Base-by-base conservation (phyloP, 495 filamentous ascomycete genomes). In the Neurospora sp. region DNA sequence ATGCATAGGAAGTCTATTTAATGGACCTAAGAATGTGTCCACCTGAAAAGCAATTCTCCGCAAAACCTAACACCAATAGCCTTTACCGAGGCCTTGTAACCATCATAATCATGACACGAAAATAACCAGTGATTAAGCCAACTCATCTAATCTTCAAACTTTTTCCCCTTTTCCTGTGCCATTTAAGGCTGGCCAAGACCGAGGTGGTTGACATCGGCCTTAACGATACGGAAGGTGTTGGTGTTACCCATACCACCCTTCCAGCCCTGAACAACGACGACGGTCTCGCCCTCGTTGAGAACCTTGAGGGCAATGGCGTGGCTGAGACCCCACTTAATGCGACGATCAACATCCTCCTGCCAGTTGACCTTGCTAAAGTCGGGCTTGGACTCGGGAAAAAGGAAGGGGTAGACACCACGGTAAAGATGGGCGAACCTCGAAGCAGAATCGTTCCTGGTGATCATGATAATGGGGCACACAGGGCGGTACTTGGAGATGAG, bases 391-490 rank as follows among this genome's bases (percentile, higher is more conserved):
- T 97, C 91, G 69, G 92, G 89, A 87, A 97, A 99, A 75, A 91
- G 86, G 91, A 98, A 98, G 24, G 96, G 96, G 82, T 97, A 99
- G 70, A 98, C 94, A 75, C 96, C 96, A 77, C 96, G 96, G 85
- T 98, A 98, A 79, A 99, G 84, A 83, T 98, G 96, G 70, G 91
- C 93, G 83, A 94, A 98, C 85, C 96, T 86, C 40, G 93, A 90
- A 59, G 96, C 94, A 69, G 87, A 88, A 31, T 90, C 81, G 82
- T 92, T 97, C 73, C 96, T 90, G 73, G 94, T 96, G 76, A 99
- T 91, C 96, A 98, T 99, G 85, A 99, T 91, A 82, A 99, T 97
- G 70, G 96, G 96, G 90, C 96, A 98, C 71, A 97, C 94, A 37
- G 96, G 96, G 78, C 96, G 92, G 85, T 98, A 99, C 87, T 99